These are phyloP conservation scores for Casuarina cunninghamiana DNA, from an alignment of 306 rosid genomes.

Conservation along the genomic window DNA sequence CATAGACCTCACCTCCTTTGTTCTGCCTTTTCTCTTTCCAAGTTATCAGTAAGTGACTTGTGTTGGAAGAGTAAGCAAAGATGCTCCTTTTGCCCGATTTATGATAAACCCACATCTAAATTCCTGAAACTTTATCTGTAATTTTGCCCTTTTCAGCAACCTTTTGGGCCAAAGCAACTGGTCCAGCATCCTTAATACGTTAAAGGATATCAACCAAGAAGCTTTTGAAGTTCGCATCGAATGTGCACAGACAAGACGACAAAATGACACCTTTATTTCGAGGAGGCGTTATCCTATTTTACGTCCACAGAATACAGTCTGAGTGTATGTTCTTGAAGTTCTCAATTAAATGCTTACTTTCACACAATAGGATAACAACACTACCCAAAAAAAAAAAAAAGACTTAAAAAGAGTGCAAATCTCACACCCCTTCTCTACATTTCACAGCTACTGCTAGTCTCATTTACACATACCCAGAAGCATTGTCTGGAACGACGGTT, in stretches of 20 bases:
- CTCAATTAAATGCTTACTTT: slow-evolving; percentile 21
- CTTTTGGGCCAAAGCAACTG: too few relatives aligned
- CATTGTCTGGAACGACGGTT: slow-evolving; percentile 26
- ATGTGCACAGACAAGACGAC: neutral
- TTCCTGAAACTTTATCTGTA: too few relatives aligned
- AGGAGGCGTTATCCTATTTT: slow-evolving; percentile 2
- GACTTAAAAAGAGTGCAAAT: slow-evolving; percentile 7
- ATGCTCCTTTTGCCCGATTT: too few relatives aligned
- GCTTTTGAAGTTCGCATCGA: neutral
- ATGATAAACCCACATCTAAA: too few relatives aligned
- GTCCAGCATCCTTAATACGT: too few relatives aligned
- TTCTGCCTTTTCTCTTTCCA: too few relatives aligned
- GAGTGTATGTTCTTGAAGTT: slow-evolving; percentile 17
- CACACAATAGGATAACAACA: slow-evolving; percentile 21
- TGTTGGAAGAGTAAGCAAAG: too few relatives aligned
- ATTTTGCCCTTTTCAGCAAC: too few relatives aligned
- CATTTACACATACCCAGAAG: slow-evolving; percentile 28
- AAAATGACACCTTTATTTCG: slow-evolving; percentile 13
- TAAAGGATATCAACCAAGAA: neutral
- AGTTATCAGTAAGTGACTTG: too few relatives aligned
- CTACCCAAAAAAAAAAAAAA: slow-evolving; percentile 5
- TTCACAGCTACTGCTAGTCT: slow-evolving; percentile 8
- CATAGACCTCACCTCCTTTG: too few relatives aligned
- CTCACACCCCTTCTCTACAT: neutral
- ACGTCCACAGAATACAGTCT: slow-evolving; percentile 13